These are phyloP conservation scores for Xylaria palmicola DNA, from an alignment of 495 filamentous ascomycete genomes.

Conservation along the genomic window DNA sequence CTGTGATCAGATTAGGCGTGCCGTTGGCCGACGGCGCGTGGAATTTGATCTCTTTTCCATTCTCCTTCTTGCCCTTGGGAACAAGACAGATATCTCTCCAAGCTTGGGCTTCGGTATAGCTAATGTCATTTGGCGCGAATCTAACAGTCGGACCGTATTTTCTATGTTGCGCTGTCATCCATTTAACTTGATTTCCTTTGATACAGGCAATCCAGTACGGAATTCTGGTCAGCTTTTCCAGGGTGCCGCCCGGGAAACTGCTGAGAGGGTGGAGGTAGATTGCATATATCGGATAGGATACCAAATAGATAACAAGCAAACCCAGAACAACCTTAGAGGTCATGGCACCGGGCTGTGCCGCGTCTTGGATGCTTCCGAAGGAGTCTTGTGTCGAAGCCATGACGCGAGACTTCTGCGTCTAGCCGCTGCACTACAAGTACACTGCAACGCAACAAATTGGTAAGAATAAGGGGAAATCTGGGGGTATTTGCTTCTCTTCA, in stretches of 20 bases:
- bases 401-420: not conserved
- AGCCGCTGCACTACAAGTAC: not conserved
- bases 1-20: conserved; percentile 1
- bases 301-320: not conserved
- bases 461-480: not conserved
- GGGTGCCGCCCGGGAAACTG: conserved; percentile 12
- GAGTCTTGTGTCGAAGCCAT: conserved; percentile 8
- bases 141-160: conserved; percentile 46
- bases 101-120: conserved; percentile 38
- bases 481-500: not conserved
- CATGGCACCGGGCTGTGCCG: not conserved
- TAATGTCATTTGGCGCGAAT: conserved; percentile 42
- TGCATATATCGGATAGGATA: conserved; percentile 15
- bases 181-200: conserved; percentile 15
- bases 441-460: not conserved
- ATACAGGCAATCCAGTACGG: conserved; percentile 21
- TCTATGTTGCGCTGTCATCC: conserved; percentile 32
- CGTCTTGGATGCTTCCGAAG: not conserved
- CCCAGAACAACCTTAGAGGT: not conserved
- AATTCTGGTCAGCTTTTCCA: conserved; percentile 7
- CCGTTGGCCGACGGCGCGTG: conserved; percentile 16
- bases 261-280: conserved; percentile 17
- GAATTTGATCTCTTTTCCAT: conserved; percentile 16
- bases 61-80: conserved; percentile 15
- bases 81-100: conserved; percentile 53